Evolutionary conservation across 768 basidiomycete species (phyloP).

Genomic region (Mycena sanguinolenta): DNA sequence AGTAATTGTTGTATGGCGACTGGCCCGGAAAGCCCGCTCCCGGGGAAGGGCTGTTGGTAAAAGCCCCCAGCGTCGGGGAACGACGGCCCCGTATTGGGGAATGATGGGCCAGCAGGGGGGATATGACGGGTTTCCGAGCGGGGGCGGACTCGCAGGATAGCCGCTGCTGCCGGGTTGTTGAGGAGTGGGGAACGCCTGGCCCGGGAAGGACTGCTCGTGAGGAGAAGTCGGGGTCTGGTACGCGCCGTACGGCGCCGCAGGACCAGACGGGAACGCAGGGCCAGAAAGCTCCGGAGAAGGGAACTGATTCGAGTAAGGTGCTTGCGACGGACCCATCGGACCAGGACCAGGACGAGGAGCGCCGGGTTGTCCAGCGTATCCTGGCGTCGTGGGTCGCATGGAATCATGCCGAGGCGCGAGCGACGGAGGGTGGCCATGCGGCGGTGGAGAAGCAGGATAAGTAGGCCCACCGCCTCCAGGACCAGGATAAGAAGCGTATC

Average conservation of each 20-base stretch:
- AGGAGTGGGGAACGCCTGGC: conserved; percentile 31
- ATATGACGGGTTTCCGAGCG: conserved; percentile 33
- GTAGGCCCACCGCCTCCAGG: neutral
- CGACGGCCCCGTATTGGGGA: conserved; percentile 11
- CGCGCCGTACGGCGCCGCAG: conserved; percentile 16
- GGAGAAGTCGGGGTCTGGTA: conserved; percentile 9
- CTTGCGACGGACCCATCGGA: conserved; percentile 10
- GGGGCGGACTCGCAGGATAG: conserved; percentile 8
- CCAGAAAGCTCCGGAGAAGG: conserved; percentile 32
- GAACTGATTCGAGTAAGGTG: conserved; percentile 24
- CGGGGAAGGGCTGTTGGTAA: conserved; percentile 34
- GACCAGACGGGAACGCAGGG: conserved; percentile 23
- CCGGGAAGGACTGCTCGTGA: conserved; percentile 13
- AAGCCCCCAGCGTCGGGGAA: conserved; percentile 31
- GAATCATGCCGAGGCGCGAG: conserved; percentile 30
- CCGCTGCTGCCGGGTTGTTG: conserved; percentile 4
- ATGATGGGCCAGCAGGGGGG: conserved; percentile 39
- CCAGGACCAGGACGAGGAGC: conserved; percentile 8
- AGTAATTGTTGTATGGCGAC: conserved; percentile 23
- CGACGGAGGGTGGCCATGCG: conserved; percentile 12
- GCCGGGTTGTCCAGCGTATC: conserved; percentile 8
- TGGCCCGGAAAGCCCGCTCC: conserved; percentile 28
- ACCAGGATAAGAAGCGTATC: conserved; percentile 24
- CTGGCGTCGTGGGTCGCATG: conserved; percentile 28
- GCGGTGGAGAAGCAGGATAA: conserved; percentile 22